These are phyloP conservation scores for Pisolithus sp. DNA, from an alignment of 768 basidiomycete species.

Conservation along the genomic window DNA sequence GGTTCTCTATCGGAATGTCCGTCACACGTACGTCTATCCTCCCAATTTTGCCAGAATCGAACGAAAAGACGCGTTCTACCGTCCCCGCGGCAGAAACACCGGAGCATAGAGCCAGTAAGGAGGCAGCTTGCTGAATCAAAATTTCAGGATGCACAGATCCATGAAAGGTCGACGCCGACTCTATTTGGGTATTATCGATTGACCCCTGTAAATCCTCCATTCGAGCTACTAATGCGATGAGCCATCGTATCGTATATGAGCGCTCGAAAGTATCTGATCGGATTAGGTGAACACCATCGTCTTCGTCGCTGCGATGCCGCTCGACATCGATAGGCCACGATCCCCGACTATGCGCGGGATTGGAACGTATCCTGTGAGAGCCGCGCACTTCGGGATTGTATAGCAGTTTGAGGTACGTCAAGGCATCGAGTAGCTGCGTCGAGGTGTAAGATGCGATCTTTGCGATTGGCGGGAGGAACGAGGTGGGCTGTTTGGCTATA, in stretches of 20 bases:
- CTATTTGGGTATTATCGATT: not conserved
- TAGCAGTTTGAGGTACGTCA: slow-evolving; percentile 46
- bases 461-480: slow-evolving; percentile 48
- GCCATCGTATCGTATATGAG: slow-evolving; percentile 64
- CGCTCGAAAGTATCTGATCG: slow-evolving; percentile 65
- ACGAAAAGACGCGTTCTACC: slow-evolving; percentile 46
- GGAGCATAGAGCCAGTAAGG: slow-evolving; percentile 57
- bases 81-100: slow-evolving; percentile 59
- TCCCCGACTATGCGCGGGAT: not conserved
- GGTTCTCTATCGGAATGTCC: slow-evolving; percentile 64
- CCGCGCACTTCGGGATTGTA: slow-evolving; percentile 63
- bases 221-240: slow-evolving; percentile 54
- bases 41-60: slow-evolving; percentile 22
- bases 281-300: slow-evolving; percentile 23
- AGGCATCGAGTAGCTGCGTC: slow-evolving; percentile 34
- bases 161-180: not conserved
- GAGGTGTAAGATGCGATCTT: slow-evolving; percentile 31
- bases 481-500: slow-evolving; percentile 37
- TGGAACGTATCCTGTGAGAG: slow-evolving; percentile 35
- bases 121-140: slow-evolving; percentile 49
- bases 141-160: slow-evolving; percentile 20
- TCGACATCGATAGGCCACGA: not conserved
- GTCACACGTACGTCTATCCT: slow-evolving; percentile 41
- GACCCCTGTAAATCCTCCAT: slow-evolving; percentile 9
- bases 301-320: not conserved